Evolutionary conservation across 805 yeast genomes (phyloP).

Genomic region (Pichia eremophila): DNA sequence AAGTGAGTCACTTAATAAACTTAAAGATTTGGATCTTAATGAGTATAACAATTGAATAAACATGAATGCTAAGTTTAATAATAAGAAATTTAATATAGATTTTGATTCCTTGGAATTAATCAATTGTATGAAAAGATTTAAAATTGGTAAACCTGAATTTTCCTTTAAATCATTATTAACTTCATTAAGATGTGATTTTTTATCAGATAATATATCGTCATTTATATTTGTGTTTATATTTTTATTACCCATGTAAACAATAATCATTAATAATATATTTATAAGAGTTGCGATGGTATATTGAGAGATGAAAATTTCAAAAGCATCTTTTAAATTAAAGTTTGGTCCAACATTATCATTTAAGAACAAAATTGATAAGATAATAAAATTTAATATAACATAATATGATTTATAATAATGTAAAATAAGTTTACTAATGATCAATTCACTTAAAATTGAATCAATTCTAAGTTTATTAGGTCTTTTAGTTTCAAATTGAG

Average conservation of each 20-base stretch:
- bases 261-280: conserved; percentile 8
- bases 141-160: conserved; percentile 9
- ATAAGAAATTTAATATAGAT: conserved; percentile 78
- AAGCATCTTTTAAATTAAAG: conserved; percentile 1
- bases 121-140: conserved; percentile 25
- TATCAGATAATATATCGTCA: no score
- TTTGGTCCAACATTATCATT: conserved; percentile 6
- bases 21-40: conserved; percentile 84
- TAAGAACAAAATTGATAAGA: conserved; percentile 9
- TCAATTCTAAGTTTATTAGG: conserved; percentile 4
- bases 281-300: conserved; percentile 8
- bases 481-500: conserved; percentile 21
- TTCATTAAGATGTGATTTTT: no score
- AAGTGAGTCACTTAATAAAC: conserved; percentile 82
- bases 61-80: conserved; percentile 89
- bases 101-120: conserved; percentile 59
- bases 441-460: conserved; percentile 10
- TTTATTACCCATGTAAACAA: conserved; percentile 2
- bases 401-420: conserved; percentile 19
- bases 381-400: conserved; percentile 11
- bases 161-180: neutral
- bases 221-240: no score
- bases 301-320: conserved; percentile 5
- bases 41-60: conserved; percentile 87
- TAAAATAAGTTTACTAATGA: conserved; percentile 17